A percentile compares a stretch with the other conserved stretches of the same genome.
These are phyloP conservation scores for Auriscalpium orientale DNA, from an alignment of 768 basidiomycete genomes.

Conservation along the genomic window DNA sequence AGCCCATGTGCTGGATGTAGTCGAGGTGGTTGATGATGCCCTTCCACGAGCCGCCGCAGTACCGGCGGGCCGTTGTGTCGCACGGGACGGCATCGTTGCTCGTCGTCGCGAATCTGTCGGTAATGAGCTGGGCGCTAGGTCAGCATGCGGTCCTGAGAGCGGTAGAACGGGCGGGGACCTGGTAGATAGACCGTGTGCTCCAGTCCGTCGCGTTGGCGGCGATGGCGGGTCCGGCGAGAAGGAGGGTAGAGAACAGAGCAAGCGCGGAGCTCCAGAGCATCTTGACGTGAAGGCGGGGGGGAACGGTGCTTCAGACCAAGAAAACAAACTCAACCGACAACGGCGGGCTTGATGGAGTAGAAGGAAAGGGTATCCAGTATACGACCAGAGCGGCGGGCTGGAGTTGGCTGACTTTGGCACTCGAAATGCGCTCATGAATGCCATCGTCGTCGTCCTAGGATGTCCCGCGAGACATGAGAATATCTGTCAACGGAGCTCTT, in stretches of 20 bases:
- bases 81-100: conserved; percentile 33
- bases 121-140: conserved; percentile 15
- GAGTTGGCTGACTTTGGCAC: too few species aligned
- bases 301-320: too few species aligned
- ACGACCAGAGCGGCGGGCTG: too few species aligned
- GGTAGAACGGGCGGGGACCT: neutral
- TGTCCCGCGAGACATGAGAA: too few species aligned
- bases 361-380: too few species aligned
- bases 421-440: too few species aligned
- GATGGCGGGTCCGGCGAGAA: neutral
- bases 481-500: too few species aligned
- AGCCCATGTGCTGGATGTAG: conserved; percentile 58
- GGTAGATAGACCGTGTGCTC: neutral
- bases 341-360: too few species aligned
- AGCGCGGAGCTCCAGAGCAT: neutral
- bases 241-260: neutral
- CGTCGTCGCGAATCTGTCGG: conserved; percentile 52
- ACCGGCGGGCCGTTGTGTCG: conserved; percentile 37
- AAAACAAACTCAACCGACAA: too few species aligned
- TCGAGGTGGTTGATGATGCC: conserved; percentile 47
- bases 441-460: too few species aligned
- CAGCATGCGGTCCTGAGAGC: neutral
- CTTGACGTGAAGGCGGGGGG: neutral
- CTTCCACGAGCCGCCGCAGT: conserved; percentile 54
- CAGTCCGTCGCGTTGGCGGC: neutral